Evolutionary conservation across 139 green algal species (phyloP), one percentile per base, ranked within the genome.

Genomic region (Chlorella sp.): DNA sequence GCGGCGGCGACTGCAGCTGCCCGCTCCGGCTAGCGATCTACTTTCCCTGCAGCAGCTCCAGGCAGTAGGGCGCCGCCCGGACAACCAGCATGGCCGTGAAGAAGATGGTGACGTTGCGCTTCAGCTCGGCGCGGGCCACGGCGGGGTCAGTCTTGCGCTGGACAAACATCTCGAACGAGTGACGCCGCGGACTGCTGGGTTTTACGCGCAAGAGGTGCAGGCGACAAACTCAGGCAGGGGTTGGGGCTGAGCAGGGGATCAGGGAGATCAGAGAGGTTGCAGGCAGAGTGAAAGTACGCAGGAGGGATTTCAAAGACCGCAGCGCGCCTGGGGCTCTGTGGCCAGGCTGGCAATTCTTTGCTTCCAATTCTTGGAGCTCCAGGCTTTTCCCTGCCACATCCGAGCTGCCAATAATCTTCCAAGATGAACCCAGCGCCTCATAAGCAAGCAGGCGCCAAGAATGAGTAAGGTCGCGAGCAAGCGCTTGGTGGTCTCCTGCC

Each of bases 71-170:
- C 9, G 89, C 66, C 19, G 92, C 83, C 16, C 96, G 87, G 3
- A 95, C 91, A 1, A 86, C 88, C 0, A 92, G 73, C 69, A 92
- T 86, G 14, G 96, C 92, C 1, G 93, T 87, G 39, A 88, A 90
- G 57, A 98, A 97, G 16, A 92, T 40, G 2, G 92, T 66, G 7
- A 95, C 37, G 86, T 95, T 95, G 19, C 85, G 71, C 66, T 90
- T 82, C 28, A 97, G 94, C 89, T 96, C 92, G 39, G 91, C 93
- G 18, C 87, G 68, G 0, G 95, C 95, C n/a, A 92, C 93, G 87
- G 93, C 91, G 11, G 86, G 34, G 81, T 97, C 93, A n/a, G 95
- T 91, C 37, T 94, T 93, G 21, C 90, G 90, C 14, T 89, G 90
- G 36, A 86, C 89, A 30, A 96, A 93, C 92, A 88, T 88, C 12